These are phyloP conservation scores for Dryadomyces quercus-mongolicae DNA, from an alignment of 2,329 filamentous ascomycete genomes.

Conservation along the genomic window DNA sequence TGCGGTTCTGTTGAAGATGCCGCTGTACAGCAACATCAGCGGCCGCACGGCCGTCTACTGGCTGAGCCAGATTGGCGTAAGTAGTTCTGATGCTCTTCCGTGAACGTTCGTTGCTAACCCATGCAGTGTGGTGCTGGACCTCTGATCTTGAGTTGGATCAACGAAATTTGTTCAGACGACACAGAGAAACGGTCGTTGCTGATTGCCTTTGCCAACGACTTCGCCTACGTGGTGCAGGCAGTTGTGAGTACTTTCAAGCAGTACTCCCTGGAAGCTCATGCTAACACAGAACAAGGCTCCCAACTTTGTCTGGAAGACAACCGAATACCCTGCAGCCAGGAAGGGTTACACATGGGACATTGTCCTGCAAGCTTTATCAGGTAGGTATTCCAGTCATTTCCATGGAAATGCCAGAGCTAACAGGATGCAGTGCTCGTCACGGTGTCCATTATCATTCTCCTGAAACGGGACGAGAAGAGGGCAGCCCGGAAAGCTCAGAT, in stretches of 20 bases:
- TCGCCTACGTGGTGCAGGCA: slow-evolving; percentile 17
- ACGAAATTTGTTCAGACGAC: slow-evolving; percentile 15
- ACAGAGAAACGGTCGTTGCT: slow-evolving; percentile 17
- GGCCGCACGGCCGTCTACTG: slow-evolving; percentile 25
- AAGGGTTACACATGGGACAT: slow-evolving; percentile 25
- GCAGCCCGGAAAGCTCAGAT: not conserved
- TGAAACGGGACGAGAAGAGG: not conserved
- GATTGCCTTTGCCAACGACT: slow-evolving; percentile 14
- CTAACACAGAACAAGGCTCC: slow-evolving; percentile 15
- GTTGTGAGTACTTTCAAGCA: slow-evolving; percentile 14
- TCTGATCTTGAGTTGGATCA: slow-evolving; percentile 22
- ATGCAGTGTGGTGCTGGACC: slow-evolving; percentile 21
- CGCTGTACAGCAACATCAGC: slow-evolving; percentile 22
- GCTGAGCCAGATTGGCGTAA: slow-evolving; percentile 23
- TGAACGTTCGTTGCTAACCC: not conserved
- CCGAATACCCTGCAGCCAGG: slow-evolving; percentile 22
- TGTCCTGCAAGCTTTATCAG: slow-evolving; percentile 20
- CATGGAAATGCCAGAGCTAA: too few relatives aligned
- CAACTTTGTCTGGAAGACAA: slow-evolving; percentile 29
- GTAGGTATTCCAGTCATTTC: slow-evolving; percentile 14
- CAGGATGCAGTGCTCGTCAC: not conserved
- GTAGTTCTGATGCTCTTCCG: slow-evolving; percentile 2
- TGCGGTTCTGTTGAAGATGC: slow-evolving; percentile 21
- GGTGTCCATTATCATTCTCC: not conserved
- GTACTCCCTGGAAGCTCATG: not conserved